Base-by-base conservation (phyloP, 768 basidiomycete species). In the Boletus speciosus region DNA sequence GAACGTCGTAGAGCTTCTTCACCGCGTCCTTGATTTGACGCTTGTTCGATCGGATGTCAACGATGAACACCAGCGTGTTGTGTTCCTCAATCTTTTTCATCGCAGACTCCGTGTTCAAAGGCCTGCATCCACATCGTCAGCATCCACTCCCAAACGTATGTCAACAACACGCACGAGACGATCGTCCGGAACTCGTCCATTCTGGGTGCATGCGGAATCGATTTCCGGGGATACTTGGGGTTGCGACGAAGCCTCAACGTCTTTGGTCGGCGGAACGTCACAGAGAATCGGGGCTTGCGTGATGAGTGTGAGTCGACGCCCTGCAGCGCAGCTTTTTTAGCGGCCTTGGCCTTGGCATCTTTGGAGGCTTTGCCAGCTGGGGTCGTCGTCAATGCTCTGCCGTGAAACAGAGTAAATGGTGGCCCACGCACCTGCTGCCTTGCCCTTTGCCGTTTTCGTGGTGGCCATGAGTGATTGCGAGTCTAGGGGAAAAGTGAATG, bases 21-120 rank as follows among this genome's bases (percentile, higher is more conserved):
- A 99, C 94, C 2, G 97, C 97, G 66, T 98, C 93, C 84, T 94
- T 96, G 79, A 98, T 98, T 76, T 99, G 93, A 44, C 93, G 85
- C 84, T 99, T 99, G 85, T 97, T 99, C 63, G 93, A 78, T 71
- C 84, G 86, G 73, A 98, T 68, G 74, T 98, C 95, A 49, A 97
- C 94, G 57, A 98, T 87, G 81, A 98, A 99, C 56, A 99, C 97
- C 54, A 98, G 84, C 32, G 97, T 99, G 77, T 99, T 98, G 81
- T 98, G 87, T 75, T 98, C 96, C 81, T 99, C 96, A 54, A 99
- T 99, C 84, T 99, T 97, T 84, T 98, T 96, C 96, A 98, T 98
- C 58, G 96, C 95, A 12, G 85, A 88, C 75, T 98, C 95, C 15
- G 93, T 96, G 85, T 93, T 96, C 73, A 93, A 72, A 16, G 91